phyloP scores from a whole-genome alignment of 2,329 filamentous ascomycete genomes.

The Hirsutella rhossiliensis region DNA sequence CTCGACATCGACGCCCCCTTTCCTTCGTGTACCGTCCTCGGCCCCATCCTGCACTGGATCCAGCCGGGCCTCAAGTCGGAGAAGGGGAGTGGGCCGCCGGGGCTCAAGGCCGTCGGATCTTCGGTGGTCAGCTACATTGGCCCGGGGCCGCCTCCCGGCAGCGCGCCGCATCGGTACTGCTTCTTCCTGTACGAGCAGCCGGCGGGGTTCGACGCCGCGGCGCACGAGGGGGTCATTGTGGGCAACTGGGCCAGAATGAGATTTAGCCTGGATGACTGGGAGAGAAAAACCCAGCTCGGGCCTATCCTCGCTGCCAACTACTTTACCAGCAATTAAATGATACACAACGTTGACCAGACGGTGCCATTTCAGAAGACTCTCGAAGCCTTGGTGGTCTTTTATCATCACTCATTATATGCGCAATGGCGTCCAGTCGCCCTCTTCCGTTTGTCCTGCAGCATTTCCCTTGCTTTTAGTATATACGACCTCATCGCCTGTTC shows the following conservation, averaged over 20 bases:
- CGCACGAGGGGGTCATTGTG: constrained; percentile 23
- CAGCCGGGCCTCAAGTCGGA: constrained; percentile 23
- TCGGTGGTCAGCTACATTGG: constrained; percentile 28
- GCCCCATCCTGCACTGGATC: constrained; percentile 35
- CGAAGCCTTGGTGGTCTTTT: too few species aligned
- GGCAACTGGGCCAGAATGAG: constrained; percentile 23
- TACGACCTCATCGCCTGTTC: too few species aligned
- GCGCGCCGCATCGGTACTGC: constrained; percentile 33
- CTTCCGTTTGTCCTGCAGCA: too few species aligned
- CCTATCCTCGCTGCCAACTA: constrained; percentile 6
- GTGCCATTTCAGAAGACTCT: too few species aligned
- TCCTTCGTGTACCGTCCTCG: constrained; percentile 24
- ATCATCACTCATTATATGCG: too few species aligned
- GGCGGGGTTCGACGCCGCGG: constrained; percentile 4
- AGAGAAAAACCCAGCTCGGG: constrained; percentile 34
- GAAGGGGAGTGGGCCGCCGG: constrained; percentile 1
- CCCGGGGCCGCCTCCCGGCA: constrained; percentile 32
- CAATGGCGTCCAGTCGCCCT: too few species aligned
- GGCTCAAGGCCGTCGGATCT: constrained; percentile 5
- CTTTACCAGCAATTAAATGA: constrained; percentile 7
- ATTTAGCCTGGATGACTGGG: constrained; percentile 28
- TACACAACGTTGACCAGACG: neutral
- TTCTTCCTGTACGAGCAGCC: constrained; percentile 39
- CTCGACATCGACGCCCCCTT: constrained; percentile 37
- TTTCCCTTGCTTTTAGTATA: too few species aligned